These are phyloP conservation scores for Mollisia scopiformis DNA, from an alignment of 2,329 filamentous ascomycete species.

Conservation along the genomic window DNA sequence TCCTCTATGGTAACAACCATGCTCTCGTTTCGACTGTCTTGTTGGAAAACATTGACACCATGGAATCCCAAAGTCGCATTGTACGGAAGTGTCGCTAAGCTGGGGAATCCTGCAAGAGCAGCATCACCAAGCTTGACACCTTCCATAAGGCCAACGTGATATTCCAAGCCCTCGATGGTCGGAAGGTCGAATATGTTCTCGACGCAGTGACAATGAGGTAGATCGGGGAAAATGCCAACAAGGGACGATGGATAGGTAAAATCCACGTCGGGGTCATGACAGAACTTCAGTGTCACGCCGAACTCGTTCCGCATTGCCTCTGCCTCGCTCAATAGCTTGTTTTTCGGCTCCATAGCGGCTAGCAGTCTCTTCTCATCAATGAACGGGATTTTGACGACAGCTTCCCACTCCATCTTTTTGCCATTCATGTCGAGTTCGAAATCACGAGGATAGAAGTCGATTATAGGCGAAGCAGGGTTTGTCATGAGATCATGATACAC, in stretches of 20 bases:
- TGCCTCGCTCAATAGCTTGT: conserved; percentile 73
- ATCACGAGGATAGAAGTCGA: conserved; percentile 96
- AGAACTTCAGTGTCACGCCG: conserved; percentile 91
- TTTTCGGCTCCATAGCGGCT: conserved; percentile 82
- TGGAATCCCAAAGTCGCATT: conserved; percentile 82
- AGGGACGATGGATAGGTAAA: conserved; percentile 88
- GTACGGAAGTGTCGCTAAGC: conserved; percentile 82
- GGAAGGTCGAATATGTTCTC: conserved; percentile 97
- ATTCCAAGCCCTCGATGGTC: conserved; percentile 85
- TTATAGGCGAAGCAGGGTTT: conserved; percentile 84
- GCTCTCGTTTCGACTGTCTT: conserved; percentile 95
- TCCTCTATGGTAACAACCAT: conserved; percentile 87
- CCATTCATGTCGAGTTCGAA: conserved; percentile 99
- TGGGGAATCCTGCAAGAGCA: conserved; percentile 93
- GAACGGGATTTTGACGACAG: conserved; percentile 98
- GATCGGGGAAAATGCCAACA: conserved; percentile 86
- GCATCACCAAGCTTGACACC: conserved; percentile 80
- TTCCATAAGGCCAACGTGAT: conserved; percentile 80
- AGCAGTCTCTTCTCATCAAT: conserved; percentile 91
- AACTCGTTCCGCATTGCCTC: conserved; percentile 88
- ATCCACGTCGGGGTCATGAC: conserved; percentile 75
- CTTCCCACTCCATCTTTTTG: conserved; percentile 99
- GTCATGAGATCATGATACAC: conserved; percentile 95
- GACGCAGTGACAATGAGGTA: conserved; percentile 84
- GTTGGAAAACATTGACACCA: conserved; percentile 91